Evolutionary conservation across 208 protist genomes (phyloP).

Genomic region (Tritrichomonas musculus): DNA sequence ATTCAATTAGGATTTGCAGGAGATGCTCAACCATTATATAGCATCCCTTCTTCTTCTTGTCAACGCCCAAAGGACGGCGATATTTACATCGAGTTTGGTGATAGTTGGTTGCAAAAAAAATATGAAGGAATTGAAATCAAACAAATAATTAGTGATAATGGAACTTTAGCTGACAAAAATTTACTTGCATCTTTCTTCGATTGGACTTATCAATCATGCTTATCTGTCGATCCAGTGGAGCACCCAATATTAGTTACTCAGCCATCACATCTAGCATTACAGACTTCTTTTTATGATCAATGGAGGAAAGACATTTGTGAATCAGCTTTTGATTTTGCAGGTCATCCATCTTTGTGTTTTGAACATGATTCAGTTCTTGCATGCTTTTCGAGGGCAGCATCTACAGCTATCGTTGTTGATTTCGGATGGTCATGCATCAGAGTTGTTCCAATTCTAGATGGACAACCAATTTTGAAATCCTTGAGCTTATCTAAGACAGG

Average conservation of each 20-base stretch:
- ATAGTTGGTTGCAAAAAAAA: not conserved
- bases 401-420: conserved; percentile 11
- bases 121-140: not conserved
- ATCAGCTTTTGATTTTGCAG: not conserved
- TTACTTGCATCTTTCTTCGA: not conserved
- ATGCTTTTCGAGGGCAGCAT: not conserved
- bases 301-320: not conserved
- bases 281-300: not conserved
- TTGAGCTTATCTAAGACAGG: not conserved
- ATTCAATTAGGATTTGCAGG: conserved; percentile 18
- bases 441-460: not conserved
- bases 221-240: not conserved
- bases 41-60: not conserved
- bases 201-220: not conserved
- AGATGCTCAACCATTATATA: not conserved
- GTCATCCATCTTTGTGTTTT: not conserved
- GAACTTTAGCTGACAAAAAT: not conserved
- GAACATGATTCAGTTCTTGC: not conserved
- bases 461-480: not conserved
- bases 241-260: not conserved
- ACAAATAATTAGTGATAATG: not conserved
- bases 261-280: not conserved
- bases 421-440: not conserved
- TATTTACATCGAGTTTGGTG: not conserved
- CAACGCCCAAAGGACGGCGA: not conserved